Evolutionary conservation across 352 stramenopile species (phyloP).

Genomic region (Pelagophyceae sp.): DNA sequence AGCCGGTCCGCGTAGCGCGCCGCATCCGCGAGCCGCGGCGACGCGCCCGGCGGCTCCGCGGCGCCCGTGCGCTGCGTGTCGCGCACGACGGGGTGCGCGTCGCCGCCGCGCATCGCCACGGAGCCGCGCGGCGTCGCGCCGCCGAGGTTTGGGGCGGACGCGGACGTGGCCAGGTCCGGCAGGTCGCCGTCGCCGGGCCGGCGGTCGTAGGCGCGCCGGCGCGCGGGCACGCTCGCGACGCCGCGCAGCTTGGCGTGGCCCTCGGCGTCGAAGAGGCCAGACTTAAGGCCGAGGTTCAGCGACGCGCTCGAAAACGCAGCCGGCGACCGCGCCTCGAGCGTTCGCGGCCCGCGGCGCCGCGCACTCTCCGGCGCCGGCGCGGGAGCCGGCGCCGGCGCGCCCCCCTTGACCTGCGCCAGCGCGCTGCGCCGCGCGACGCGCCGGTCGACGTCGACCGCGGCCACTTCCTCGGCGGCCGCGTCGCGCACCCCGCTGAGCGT

Average conservation of each 20-base stretch:
- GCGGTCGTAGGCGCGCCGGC: neutral
- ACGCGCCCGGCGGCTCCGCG: neutral
- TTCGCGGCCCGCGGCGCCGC: neutral
- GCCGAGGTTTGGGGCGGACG: too few relatives aligned
- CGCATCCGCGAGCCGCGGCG: neutral
- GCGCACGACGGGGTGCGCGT: neutral
- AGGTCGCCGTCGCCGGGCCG: neutral
- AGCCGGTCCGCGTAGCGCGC: neutral
- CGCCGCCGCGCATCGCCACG: neutral
- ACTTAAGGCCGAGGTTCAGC: neutral
- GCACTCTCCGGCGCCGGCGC: neutral
- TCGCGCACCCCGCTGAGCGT: too few relatives aligned
- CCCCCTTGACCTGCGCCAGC: neutral
- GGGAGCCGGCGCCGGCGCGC: too few relatives aligned
- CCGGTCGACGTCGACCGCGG: too few relatives aligned
- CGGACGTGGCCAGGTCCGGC: too few relatives aligned
- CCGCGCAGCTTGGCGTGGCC: neutral
- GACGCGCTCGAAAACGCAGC: neutral
- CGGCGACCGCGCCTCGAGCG: too few relatives aligned
- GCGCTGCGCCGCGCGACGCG: neutral
- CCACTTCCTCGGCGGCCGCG: too few relatives aligned
- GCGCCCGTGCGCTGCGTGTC: neutral
- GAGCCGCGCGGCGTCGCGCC: neutral
- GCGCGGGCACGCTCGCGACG: neutral
- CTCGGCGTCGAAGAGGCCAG: conserved; percentile 6